Percentiles rank a stretch among this genome's conserved stretches.
Evolutionary conservation across 2,329 filamentous ascomycete genomes (phyloP).

Genomic region (Botrytis tulipae): DNA sequence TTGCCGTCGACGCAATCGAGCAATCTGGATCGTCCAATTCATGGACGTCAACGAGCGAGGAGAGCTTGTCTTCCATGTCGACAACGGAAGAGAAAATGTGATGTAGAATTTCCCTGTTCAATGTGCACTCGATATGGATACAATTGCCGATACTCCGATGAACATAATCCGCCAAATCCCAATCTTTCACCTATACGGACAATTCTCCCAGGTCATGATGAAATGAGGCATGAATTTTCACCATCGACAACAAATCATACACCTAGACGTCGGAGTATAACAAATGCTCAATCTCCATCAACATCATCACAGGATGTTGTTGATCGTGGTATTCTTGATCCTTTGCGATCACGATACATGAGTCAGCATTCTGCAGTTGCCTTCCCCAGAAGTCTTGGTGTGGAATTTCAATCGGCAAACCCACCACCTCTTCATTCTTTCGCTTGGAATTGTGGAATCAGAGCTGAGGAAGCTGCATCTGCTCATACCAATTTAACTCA

Average conservation of each 20-base stretch:
- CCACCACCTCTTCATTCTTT: constrained; percentile 42
- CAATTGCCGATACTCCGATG: constrained; percentile 28
- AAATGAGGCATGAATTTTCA: background rate
- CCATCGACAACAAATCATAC: background rate
- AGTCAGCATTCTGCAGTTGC: constrained; percentile 37
- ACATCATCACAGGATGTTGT: constrained; percentile 23
- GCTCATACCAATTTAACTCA: constrained; percentile 29
- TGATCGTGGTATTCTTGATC: constrained; percentile 23
- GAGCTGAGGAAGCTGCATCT: constrained; percentile 30
- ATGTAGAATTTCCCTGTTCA: constrained; percentile 30
- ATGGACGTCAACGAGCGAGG: constrained; percentile 26
- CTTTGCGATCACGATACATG: constrained; percentile 25
- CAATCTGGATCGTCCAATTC: background rate
- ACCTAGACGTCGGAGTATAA: background rate
- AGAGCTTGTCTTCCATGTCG: constrained; percentile 34
- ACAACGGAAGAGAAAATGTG: constrained; percentile 33
- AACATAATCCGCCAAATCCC: background rate
- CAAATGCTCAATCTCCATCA: background rate
- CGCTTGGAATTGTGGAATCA: constrained; percentile 40
- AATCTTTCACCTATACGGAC: background rate
- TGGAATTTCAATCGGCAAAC: constrained; percentile 37
- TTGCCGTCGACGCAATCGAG: background rate
- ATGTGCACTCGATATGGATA: constrained; percentile 33
- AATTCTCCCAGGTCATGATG: background rate
- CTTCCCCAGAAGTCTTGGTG: constrained; percentile 39